Evolutionary conservation across 495 filamentous ascomycete genomes (phyloP).

Genomic region (Sabuloglossum arenarium): DNA sequence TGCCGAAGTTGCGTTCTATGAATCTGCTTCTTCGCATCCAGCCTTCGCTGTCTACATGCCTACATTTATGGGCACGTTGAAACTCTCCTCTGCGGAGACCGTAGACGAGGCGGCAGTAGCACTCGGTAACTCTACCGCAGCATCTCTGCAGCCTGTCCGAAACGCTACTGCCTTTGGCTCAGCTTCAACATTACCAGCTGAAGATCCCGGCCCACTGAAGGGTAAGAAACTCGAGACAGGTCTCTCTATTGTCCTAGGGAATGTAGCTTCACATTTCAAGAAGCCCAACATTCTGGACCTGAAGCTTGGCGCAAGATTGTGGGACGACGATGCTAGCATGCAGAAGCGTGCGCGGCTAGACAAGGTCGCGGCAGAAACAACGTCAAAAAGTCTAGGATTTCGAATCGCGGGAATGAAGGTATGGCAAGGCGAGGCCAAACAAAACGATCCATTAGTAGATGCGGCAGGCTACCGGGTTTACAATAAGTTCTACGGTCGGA

Average conservation of each 20-base stretch:
- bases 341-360: constrained; percentile 67
- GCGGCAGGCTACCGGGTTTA: constrained; percentile 48
- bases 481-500: constrained; percentile 72
- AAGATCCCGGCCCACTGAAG: constrained; percentile 20
- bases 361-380: constrained; percentile 56
- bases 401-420: constrained; percentile 89
- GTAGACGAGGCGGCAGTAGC: constrained; percentile 6
- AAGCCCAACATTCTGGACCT: constrained; percentile 87
- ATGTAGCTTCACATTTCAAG: constrained; percentile 60
- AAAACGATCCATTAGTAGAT: constrained; percentile 22
- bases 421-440: constrained; percentile 36
- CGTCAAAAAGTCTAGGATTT: constrained; percentile 60
- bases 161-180: constrained; percentile 13
- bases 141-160: not conserved
- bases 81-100: constrained; percentile 23
- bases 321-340: constrained; percentile 59
- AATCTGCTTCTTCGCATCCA: constrained; percentile 47
- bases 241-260: constrained; percentile 67
- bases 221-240: constrained; percentile 35
- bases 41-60: constrained; percentile 64
- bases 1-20: constrained; percentile 82
- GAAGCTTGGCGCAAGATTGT: constrained; percentile 72
- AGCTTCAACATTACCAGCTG: not conserved
- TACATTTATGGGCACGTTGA: constrained; percentile 59
- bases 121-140: not conserved